Evolutionary conservation across 2,329 filamentous ascomycete genomes (phyloP).

Genomic region (Nemania sp.): DNA sequence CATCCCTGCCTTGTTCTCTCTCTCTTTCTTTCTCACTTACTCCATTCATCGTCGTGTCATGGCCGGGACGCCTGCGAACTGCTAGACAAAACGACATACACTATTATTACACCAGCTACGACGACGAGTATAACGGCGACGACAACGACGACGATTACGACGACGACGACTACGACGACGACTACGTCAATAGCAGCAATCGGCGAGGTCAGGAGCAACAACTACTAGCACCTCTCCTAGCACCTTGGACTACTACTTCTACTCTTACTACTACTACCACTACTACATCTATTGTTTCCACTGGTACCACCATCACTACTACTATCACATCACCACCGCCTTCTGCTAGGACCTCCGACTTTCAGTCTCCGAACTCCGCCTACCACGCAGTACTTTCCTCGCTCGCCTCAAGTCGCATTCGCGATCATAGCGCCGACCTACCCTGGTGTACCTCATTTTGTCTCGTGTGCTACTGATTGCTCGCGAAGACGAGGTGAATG

Average conservation of each 20-base stretch:
- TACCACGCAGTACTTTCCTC: background rate
- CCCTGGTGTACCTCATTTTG: background rate
- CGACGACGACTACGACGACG: too few species aligned
- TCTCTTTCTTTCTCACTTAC: slow-evolving; percentile 4
- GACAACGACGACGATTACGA: too few species aligned
- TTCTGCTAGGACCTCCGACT: background rate
- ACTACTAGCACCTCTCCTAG: too few species aligned
- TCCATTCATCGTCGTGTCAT: too few species aligned
- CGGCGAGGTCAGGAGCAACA: too few species aligned
- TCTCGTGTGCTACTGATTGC: background rate
- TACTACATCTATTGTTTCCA: too few species aligned
- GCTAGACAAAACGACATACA: background rate
- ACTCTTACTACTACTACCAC: too few species aligned
- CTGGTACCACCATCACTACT: too few species aligned
- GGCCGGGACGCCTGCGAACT: too few species aligned
- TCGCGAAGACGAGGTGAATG: slow-evolving; percentile 17
- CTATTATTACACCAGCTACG: too few species aligned
- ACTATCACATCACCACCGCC: background rate
- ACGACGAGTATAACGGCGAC: background rate
- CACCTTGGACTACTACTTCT: too few species aligned
- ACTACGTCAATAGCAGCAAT: too few species aligned
- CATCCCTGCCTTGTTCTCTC: slow-evolving; percentile 11
- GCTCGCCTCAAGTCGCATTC: background rate
- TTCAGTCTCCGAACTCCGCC: background rate
- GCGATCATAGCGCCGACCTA: background rate